These are phyloP conservation scores for Rhodamnia argentea DNA, from an alignment of 345 rosid genomes.

Conservation along the genomic window DNA sequence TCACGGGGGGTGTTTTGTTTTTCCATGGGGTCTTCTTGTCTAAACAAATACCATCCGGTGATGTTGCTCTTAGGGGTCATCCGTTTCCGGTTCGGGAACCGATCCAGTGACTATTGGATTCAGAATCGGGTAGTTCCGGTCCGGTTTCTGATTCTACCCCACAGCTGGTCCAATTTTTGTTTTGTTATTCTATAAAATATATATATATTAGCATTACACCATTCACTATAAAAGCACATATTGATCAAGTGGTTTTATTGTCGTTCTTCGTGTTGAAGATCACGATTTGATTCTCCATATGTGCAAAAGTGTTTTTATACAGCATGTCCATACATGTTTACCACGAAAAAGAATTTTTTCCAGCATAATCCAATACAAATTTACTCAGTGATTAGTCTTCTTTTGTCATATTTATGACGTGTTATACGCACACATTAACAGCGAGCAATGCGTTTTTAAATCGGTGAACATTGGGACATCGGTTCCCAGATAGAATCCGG, in stretches of 20 bases:
- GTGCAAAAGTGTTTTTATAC: neutral
- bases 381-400: accelerated
- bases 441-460: neutral
- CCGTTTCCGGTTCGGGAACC: accelerated
- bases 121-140: accelerated
- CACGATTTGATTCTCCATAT: neutral
- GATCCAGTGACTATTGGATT: neutral
- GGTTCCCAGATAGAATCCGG: accelerated
- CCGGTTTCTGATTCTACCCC: neutral
- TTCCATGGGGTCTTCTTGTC: neutral
- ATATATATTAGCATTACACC: neutral
- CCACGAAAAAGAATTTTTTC: no score
- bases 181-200: neutral
- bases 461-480: neutral
- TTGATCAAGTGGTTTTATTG: neutral
- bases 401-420: accelerated
- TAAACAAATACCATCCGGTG: neutral
- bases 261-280: neutral
- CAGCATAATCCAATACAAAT: neutral
- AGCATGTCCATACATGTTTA: neutral
- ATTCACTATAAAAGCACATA: neutral
- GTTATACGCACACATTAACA: neutral
- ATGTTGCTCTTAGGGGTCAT: neutral
- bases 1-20: neutral
- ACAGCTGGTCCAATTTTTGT: neutral